These are phyloP conservation scores for Ailanthus altissimus DNA, from an alignment of 345 rosid genomes.

Conservation along the genomic window DNA sequence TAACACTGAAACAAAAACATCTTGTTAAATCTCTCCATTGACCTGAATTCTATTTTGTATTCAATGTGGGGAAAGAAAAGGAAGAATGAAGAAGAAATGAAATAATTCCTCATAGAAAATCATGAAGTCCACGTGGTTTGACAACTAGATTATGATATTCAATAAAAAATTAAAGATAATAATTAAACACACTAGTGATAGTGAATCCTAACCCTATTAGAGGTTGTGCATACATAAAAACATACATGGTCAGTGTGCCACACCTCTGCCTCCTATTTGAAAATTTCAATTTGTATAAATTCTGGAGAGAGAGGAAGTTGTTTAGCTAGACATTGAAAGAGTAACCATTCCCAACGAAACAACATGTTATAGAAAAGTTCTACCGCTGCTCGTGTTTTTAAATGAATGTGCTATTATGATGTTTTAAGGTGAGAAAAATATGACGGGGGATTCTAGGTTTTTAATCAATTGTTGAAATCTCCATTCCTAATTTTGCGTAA, in stretches of 20 bases:
- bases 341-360: not conserved
- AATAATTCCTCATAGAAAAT: not conserved
- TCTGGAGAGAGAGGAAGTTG: not conserved
- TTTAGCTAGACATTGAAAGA: not conserved
- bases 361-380: not conserved
- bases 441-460: not conserved
- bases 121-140: not conserved
- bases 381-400: not conserved
- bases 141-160: not conserved
- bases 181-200: not conserved
- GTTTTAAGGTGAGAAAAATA: not conserved
- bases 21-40: not conserved
- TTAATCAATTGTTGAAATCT: not conserved
- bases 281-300: not conserved
- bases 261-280: not conserved
- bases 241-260: not conserved
- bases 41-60: not conserved
- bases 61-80: not conserved
- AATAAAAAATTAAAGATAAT: not conserved
- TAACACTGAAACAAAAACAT: conserved; percentile 35
- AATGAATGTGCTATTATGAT: not conserved
- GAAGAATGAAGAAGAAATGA: not conserved
- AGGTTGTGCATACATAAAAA: no score
- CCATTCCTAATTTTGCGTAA: not conserved
- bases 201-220: not conserved